Conservation (phyloP, 768 basidiomycete genomes). For the Clitopilus passeckerianus region DNA sequence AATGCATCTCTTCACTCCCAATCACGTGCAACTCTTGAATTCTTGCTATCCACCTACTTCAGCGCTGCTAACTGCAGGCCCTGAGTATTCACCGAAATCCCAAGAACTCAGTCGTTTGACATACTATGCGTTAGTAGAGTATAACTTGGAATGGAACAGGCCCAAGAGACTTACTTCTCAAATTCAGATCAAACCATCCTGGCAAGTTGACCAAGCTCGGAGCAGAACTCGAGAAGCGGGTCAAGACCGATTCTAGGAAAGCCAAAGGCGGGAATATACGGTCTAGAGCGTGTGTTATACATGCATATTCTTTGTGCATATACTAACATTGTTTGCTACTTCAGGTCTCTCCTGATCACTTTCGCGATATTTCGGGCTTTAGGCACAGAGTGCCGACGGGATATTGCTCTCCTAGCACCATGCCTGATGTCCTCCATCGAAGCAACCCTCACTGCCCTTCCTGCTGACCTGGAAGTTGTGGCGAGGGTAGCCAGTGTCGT, state of each 20-base stretch:
- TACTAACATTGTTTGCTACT: conserved; percentile 5
- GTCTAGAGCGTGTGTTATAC: conserved; percentile 64
- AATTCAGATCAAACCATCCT: conserved; percentile 61
- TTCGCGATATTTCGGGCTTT: conserved; percentile 78
- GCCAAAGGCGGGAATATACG: conserved; percentile 73
- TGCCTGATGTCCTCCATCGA: conserved; percentile 65
- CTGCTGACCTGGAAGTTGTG: conserved; percentile 68
- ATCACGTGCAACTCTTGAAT: conserved; percentile 78
- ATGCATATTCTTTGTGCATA: background rate
- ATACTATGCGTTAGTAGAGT: conserved; percentile 66
- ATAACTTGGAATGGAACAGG: background rate
- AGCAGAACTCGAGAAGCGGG: conserved; percentile 71
- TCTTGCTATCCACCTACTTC: conserved; percentile 85
- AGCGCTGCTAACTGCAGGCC: conserved; percentile 66
- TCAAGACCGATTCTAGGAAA: conserved; percentile 59
- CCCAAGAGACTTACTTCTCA: background rate
- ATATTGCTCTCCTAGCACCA: conserved; percentile 70
- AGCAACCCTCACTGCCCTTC: conserved; percentile 45
- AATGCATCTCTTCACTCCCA: conserved; percentile 78
- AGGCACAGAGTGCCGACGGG: conserved; percentile 82
- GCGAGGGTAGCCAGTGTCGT: conserved; percentile 80
- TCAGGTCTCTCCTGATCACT: conserved; percentile 75
- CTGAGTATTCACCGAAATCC: conserved; percentile 75
- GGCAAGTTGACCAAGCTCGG: conserved; percentile 77
- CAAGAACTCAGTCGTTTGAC: conserved; percentile 84